phyloP scores from a whole-genome alignment of 2,329 filamentous ascomycete species.

The Sporothrix luriei region DNA sequence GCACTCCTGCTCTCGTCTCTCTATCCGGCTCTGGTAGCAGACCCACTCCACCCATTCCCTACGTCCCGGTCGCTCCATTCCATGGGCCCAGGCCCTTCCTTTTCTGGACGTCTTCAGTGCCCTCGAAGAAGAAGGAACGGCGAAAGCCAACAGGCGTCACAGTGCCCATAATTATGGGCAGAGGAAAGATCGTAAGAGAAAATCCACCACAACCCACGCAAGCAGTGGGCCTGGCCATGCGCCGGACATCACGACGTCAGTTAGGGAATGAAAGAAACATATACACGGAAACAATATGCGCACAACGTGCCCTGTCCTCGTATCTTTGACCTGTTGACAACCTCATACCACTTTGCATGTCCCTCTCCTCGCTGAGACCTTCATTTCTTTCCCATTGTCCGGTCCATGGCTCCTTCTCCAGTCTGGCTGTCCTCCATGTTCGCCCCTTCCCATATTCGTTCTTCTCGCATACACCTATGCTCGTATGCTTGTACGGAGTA shows the following conservation, averaged over 20 bases:
- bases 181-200: neutral
- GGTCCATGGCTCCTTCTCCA: too few species aligned
- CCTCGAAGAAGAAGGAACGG: neutral
- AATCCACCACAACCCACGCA: neutral
- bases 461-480: neutral
- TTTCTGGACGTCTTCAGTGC: constrained; percentile 4
- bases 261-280: neutral
- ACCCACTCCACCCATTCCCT: constrained; percentile 23
- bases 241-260: neutral
- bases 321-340: neutral
- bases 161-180: constrained; percentile 4
- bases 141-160: neutral
- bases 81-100: constrained; percentile 8
- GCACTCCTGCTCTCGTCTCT: constrained; percentile 15
- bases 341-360: neutral
- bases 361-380: too few species aligned
- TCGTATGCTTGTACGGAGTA: neutral
- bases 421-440: neutral
- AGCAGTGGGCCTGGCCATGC: too few species aligned
- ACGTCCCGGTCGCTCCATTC: constrained; percentile 23
- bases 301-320: neutral
- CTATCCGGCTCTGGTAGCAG: constrained; percentile 8
- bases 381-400: neutral
- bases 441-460: constrained; percentile 1
- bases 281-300: neutral